Evolutionary conservation across 2,329 filamentous ascomycete genomes (phyloP).

Genomic region (Diaporthe sp.): DNA sequence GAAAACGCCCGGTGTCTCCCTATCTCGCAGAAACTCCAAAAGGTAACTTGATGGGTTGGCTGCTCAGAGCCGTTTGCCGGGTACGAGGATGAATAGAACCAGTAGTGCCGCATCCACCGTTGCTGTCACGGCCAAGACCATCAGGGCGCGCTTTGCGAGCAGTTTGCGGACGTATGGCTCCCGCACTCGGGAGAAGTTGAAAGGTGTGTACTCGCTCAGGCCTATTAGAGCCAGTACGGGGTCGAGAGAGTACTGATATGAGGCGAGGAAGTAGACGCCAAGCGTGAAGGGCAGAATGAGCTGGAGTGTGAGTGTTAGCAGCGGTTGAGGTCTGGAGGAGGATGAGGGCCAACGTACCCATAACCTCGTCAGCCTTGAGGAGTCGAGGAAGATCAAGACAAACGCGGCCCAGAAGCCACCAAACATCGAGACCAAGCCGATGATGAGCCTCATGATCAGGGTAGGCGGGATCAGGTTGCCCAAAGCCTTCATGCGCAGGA

Average conservation of each 20-base stretch:
- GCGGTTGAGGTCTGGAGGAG: background rate
- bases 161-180: slow-evolving; percentile 93
- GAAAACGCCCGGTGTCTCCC: background rate
- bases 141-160: slow-evolving; percentile 84
- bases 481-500: slow-evolving; percentile 92
- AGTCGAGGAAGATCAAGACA: slow-evolving; percentile 90
- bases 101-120: slow-evolving; percentile 86
- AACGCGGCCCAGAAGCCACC: slow-evolving; percentile 95
- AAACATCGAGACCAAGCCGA: slow-evolving; percentile 90
- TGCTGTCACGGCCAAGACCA: slow-evolving; percentile 82
- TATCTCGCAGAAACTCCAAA: slow-evolving; percentile 8
- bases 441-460: slow-evolving; percentile 85
- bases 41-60: background rate
- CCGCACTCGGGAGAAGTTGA: slow-evolving; percentile 88
- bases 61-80: slow-evolving; percentile 81
- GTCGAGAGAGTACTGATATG: slow-evolving; percentile 96
- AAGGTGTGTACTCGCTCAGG: slow-evolving; percentile 95
- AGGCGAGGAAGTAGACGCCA: slow-evolving; percentile 88
- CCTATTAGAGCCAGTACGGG: slow-evolving; percentile 91
- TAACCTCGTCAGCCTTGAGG: slow-evolving; percentile 79
- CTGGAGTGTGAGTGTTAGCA: slow-evolving; percentile 49
- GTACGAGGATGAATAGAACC: slow-evolving; percentile 94
- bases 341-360: slow-evolving; percentile 75
- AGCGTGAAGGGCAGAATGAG: slow-evolving; percentile 91
- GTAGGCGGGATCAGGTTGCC: slow-evolving; percentile 96